Percentiles rank a stretch among this genome's conserved stretches.
Conservation (phyloP, 2,329 filamentous ascomycete species). For the Epichloe baconii region DNA sequence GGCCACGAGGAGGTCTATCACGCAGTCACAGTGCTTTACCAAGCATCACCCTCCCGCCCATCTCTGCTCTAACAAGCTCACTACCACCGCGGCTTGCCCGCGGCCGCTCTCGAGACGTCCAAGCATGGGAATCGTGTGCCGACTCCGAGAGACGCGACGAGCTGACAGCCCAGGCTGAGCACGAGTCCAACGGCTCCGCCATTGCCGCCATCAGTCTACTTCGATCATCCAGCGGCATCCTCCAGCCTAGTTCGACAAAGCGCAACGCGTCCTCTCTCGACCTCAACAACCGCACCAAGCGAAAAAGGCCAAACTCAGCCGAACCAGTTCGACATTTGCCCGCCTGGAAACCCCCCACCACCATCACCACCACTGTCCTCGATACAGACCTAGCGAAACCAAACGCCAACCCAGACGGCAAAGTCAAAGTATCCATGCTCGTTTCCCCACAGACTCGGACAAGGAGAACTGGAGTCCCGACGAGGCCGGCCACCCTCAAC, state of each 20-base stretch:
- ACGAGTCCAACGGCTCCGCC: slow-evolving; percentile 67
- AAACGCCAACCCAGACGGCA: slow-evolving; percentile 13
- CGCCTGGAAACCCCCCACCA: slow-evolving; percentile 33
- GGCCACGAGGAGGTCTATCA: slow-evolving; percentile 39
- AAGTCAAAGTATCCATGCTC: slow-evolving; percentile 27
- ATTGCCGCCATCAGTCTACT: slow-evolving; percentile 71
- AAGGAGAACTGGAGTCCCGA: slow-evolving; percentile 80
- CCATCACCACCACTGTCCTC: slow-evolving; percentile 9
- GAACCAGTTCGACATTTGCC: slow-evolving; percentile 48
- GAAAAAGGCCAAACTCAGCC: slow-evolving; percentile 51
- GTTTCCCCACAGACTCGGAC: slow-evolving; percentile 56
- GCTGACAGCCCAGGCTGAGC: slow-evolving; percentile 66
- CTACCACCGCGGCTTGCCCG: slow-evolving; percentile 44
- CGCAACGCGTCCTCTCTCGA: slow-evolving; percentile 41
- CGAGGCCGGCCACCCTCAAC: slow-evolving; percentile 22
- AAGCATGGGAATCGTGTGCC: slow-evolving; percentile 84
- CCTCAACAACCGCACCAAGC: slow-evolving; percentile 20
- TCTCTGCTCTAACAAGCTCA: slow-evolving; percentile 37
- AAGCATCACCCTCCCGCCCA: slow-evolving; percentile 43
- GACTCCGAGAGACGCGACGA: slow-evolving; percentile 69
- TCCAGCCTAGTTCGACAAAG: slow-evolving; percentile 48
- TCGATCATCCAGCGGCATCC: slow-evolving; percentile 47
- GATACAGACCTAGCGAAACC: slow-evolving; percentile 15
- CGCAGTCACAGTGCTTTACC: slow-evolving; percentile 59
- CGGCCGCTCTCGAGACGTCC: slow-evolving; percentile 73